Evolutionary conservation across 352 stramenopile genomes (phyloP), one percentile per base, ranked within the genome.

Genomic region (Salisapilia sapeloensis): DNA sequence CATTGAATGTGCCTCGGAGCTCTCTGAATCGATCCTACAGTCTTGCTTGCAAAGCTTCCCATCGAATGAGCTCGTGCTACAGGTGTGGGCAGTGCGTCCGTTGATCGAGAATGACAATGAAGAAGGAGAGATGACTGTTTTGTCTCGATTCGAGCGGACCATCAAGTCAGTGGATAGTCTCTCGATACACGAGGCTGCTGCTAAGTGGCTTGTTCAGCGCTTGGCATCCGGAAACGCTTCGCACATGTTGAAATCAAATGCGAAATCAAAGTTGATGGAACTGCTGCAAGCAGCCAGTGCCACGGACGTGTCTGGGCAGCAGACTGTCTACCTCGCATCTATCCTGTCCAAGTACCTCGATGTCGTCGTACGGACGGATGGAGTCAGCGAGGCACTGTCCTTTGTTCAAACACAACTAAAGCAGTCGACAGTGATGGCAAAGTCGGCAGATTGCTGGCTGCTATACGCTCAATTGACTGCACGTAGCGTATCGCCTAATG

Each of bases 381-480:
- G 67, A 21, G 59, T 60, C 13, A 33, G 42, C n/a, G 38, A 42
- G 6, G 70, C 70, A 2, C 35, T 84, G 17, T 42, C 58, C 21
- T 32, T 56, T 2, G 36, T 66, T 12, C 48, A 60, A 6, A 54
- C 63, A 13, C 34, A 82, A 18, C 58, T 72, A 15, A 41, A 51
- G 17, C 41, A 50, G 35, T 46, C 38, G 16, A 38, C n/a, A n/a
- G n/a, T n/a, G n/a, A n/a, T 60, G 24, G 42, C 52, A 9, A 41
- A 61, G 12, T 49, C 50, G 8, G 55, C 60, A 0, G 43, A 56
- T 24, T 40, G 85, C 6, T 86, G 67, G 64, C 42, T 86, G 19
- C 47, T 89, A 26, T 60, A 80, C 29, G 58, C 74, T 22, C 74
- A 86, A 45, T 52, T 89, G 5, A 46, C 54, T 85, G 34, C 67